phyloP scores from a whole-genome alignment of 352 stramenopile genomes.

The Globisporangium barbulae region DNA sequence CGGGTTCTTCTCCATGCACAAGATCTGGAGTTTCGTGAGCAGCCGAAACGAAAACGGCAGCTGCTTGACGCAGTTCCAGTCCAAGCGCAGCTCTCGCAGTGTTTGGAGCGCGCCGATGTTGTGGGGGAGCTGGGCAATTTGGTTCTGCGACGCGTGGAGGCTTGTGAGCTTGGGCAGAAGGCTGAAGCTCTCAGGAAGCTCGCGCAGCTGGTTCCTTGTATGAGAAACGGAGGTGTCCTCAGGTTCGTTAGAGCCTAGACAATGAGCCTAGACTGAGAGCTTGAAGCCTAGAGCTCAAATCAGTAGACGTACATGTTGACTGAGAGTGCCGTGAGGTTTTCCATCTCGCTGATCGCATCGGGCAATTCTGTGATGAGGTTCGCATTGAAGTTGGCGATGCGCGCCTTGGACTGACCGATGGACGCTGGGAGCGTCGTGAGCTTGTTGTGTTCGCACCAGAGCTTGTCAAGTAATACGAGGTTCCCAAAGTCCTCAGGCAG shows the following conservation, averaged over 20 bases:
- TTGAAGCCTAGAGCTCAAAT: neutral
- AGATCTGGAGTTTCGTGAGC: constrained; percentile 24
- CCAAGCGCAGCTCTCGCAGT: constrained; percentile 47
- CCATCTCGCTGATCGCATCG: constrained; percentile 36
- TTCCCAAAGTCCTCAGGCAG: constrained; percentile 43
- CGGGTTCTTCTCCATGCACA: constrained; percentile 67
- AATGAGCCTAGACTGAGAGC: too few relatives aligned
- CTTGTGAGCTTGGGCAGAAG: constrained; percentile 30
- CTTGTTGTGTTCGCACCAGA: constrained; percentile 55
- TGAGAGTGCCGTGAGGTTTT: constrained; percentile 33
- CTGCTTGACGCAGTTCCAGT: constrained; percentile 64
- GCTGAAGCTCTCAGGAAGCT: constrained; percentile 40
- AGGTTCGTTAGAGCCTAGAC: neutral
- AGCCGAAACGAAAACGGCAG: constrained; percentile 64
- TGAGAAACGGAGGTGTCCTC: neutral
- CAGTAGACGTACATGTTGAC: constrained; percentile 37
- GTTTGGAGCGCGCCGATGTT: constrained; percentile 43
- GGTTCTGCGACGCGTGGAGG: constrained; percentile 48
- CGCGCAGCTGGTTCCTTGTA: constrained; percentile 35
- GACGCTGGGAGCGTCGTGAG: constrained; percentile 39
- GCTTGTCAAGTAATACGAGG: constrained; percentile 30
- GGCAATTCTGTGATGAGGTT: constrained; percentile 40
- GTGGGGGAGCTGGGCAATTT: constrained; percentile 37
- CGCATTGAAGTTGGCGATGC: constrained; percentile 38
- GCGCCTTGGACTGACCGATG: constrained; percentile 32